These are phyloP conservation scores for Phalaenopsis hybrid DNA, from an alignment of 116 monocot species.

Conservation along the genomic window DNA sequence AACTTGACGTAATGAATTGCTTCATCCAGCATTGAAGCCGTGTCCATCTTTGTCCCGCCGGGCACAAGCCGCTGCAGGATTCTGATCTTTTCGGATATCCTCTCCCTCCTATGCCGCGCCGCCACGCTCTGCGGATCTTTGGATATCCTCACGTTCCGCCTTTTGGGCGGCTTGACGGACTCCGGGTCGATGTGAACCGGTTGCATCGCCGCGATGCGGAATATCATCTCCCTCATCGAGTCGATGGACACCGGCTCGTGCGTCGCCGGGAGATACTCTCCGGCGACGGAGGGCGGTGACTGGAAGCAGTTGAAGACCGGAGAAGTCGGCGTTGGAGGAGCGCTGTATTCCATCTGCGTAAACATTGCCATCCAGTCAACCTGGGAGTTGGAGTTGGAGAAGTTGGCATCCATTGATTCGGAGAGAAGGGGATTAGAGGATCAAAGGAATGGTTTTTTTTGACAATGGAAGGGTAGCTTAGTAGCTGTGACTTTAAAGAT, in stretches of 20 bases:
- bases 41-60: conserved; percentile 89
- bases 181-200: conserved; percentile 84
- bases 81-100: conserved; percentile 77
- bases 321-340: not conserved
- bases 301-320: not conserved
- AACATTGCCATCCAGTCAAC: conserved; percentile 36
- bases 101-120: conserved; percentile 65
- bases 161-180: conserved; percentile 67
- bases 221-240: conserved; percentile 82
- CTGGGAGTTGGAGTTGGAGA: conserved; percentile 15
- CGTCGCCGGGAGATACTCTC: not conserved
- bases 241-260: conserved; percentile 4
- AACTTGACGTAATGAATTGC: conserved; percentile 50
- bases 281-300: no score
- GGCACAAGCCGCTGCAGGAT: conserved; percentile 75
- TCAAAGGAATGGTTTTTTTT: not conserved
- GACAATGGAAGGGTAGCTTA: not conserved
- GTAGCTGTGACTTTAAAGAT: not conserved
- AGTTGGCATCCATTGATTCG: conserved; percentile 23
- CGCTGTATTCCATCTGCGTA: conserved; percentile 20
- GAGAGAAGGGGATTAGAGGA: not conserved
- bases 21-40: conserved; percentile 83
- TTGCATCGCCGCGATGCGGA: conserved; percentile 81
- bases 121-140: conserved; percentile 93
- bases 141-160: conserved; percentile 75